A percentile compares a stretch with the other conserved stretches of the same genome.
phyloP scores from a whole-genome alignment of 202 grass and related monocot species.

The Dendrocalamus latiflorus region DNA sequence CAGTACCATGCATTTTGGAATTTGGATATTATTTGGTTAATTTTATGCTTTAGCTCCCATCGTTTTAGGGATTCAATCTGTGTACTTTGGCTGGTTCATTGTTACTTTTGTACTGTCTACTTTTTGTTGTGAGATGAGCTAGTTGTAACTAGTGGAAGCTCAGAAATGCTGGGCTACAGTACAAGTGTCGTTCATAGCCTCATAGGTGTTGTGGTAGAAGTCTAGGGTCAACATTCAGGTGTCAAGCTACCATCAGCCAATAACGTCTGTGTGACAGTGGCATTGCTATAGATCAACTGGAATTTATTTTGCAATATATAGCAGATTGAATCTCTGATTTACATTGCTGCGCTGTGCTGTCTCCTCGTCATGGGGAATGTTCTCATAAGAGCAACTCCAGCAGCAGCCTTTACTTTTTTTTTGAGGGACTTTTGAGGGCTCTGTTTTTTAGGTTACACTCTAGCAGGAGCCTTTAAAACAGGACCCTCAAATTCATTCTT shows the following conservation, averaged over 20 bases:
- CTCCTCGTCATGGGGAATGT: not conserved
- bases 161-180: not conserved
- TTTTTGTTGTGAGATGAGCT: constrained; percentile 15
- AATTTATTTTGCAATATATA: constrained; percentile 2
- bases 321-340: not conserved
- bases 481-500: too few relatives aligned
- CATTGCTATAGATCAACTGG: not conserved
- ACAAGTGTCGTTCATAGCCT: constrained; percentile 16
- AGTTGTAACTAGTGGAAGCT: constrained; percentile 17
- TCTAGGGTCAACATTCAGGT: constrained; percentile 11
- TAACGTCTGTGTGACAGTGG: constrained; percentile 18
- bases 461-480: too few relatives aligned
- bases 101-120: constrained; percentile 6
- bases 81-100: constrained; percentile 8
- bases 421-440: too few relatives aligned
- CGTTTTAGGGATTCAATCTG: constrained; percentile 18
- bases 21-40: constrained; percentile 25
- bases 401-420: too few relatives aligned
- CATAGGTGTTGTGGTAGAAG: constrained; percentile 18
- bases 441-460: too few relatives aligned
- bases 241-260: constrained; percentile 8
- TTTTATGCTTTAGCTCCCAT: constrained; percentile 1
- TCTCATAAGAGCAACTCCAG: not conserved
- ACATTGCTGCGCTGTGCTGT: not conserved
- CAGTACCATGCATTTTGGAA: constrained; percentile 32